Evolutionary conservation across 1,284 basidiomycete genomes (phyloP).

Genomic region (Neolentinus lepideus): DNA sequence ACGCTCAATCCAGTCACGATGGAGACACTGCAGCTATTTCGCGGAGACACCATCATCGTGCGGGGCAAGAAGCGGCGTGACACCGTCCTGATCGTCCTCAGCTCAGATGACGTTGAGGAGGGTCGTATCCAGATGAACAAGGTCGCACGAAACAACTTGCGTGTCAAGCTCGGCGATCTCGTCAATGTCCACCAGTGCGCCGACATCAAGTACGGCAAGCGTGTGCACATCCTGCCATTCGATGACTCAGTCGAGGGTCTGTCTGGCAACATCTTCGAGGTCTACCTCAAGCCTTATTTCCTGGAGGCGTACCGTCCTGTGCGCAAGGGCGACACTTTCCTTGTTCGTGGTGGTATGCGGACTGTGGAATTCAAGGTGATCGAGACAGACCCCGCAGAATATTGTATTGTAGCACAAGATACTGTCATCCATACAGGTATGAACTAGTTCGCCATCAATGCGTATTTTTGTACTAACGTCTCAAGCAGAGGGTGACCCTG

Average conservation of each 20-base stretch:
- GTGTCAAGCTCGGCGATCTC: slow-evolving; percentile 95
- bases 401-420: slow-evolving; percentile 95
- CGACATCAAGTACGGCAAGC: slow-evolving; percentile 99
- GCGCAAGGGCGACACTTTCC: slow-evolving; percentile 97
- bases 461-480: too few species aligned
- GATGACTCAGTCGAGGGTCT: slow-evolving; percentile 98
- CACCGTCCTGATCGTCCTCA: slow-evolving; percentile 93
- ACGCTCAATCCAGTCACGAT: slow-evolving; percentile 95
- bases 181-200: slow-evolving; percentile 94
- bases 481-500: slow-evolving; percentile 85
- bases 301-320: slow-evolving; percentile 97
- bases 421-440: slow-evolving; percentile 90
- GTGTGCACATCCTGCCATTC: slow-evolving; percentile 95
- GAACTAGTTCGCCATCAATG: background rate
- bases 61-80: slow-evolving; percentile 94
- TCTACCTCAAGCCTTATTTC: slow-evolving; percentile 99
- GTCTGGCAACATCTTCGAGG: slow-evolving; percentile 98
- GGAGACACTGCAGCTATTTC: slow-evolving; percentile 92
- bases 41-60: slow-evolving; percentile 90
- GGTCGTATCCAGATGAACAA: slow-evolving; percentile 99
- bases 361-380: slow-evolving; percentile 99
- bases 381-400: slow-evolving; percentile 92
- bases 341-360: slow-evolving; percentile 95
- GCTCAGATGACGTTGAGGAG: slow-evolving; percentile 95
- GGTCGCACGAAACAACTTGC: slow-evolving; percentile 96